Evolutionary conservation across 371 early-diverging fungal genomes (phyloP), one percentile per base, ranked within the genome.

Genomic region (Apophysomyces ossiformis): DNA sequence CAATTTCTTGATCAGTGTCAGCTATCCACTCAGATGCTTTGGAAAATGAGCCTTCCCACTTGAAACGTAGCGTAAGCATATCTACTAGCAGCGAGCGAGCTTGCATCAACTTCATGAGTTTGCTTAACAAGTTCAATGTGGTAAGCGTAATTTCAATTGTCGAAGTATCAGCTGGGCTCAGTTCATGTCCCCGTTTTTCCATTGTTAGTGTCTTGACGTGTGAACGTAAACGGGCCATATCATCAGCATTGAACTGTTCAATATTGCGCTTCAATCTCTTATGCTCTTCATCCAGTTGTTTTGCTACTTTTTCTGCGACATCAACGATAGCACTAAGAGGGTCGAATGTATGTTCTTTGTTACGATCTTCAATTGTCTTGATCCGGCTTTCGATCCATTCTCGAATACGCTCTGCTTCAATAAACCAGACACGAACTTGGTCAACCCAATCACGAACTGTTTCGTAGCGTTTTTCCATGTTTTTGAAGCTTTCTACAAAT

Each of bases 81-180:
- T 72, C 65, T 18, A 85, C 71, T 41, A 69, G 41, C 32, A 73
- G 64, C 3, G 76, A 69, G 18, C 82, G 77, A 7, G 69, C 45
- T 16, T 67, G 61, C 18, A 81, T 57, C 35, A 78, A 60, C 16
- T 72, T 65, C 50, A 75, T 76, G 43, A 82, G 46, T 35, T 67
- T 75, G 54, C 76, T 77, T 5, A 86, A 68, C 62, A 72, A 72
- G 39, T 69, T 80, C 16, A 83, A 64, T 7, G 82, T 83, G 21
- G 77, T 75, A 11, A 81, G 64, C 3, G 83, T 85, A 35, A 83
- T 83, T 68, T 81, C 81, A 54, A 85, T 85, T 0, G 83, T 85
- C 1, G 82, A 75, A 0, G 85, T 81, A 68, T 85, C 85, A n/a
- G 85, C 85, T 4, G 85, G 85, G 26, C 77, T 79, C 56, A 85